A percentile compares a stretch with the other conserved stretches of the same genome.
Evolutionary conservation across 768 basidiomycete genomes (phyloP).

Genomic region (Boletus patriciae): DNA sequence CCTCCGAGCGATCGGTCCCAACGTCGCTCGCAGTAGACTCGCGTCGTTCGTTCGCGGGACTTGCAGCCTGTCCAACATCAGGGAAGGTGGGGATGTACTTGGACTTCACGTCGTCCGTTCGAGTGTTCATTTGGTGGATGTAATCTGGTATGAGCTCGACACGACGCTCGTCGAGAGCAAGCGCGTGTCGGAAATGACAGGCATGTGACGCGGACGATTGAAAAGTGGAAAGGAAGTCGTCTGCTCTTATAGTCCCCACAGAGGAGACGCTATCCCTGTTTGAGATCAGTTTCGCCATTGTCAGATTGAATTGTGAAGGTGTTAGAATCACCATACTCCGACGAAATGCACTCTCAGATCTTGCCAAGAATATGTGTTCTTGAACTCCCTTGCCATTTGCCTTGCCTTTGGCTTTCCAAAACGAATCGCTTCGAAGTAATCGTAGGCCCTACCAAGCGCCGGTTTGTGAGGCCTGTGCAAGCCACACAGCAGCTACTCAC

Average conservation of each 20-base stretch:
- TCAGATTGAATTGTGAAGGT: too few relatives aligned
- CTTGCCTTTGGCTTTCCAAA: slow-evolving; percentile 4
- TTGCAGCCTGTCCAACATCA: background rate
- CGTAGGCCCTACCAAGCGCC: slow-evolving; percentile 2
- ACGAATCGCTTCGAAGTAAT: slow-evolving; percentile 1
- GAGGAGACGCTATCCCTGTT: slow-evolving; percentile 11
- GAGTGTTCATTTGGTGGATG: slow-evolving; percentile 21
- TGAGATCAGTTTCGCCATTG: background rate
- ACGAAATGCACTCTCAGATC: background rate
- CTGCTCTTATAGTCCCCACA: background rate
- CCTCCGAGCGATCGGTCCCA: background rate
- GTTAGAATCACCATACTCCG: background rate
- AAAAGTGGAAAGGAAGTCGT: background rate
- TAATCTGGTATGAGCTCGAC: slow-evolving; percentile 8
- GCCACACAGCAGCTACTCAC: slow-evolving; percentile 6
- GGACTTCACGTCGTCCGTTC: slow-evolving; percentile 11
- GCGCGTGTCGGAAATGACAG: slow-evolving; percentile 7
- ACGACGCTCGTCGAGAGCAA: slow-evolving; percentile 7
- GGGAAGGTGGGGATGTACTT: background rate
- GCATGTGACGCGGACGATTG: background rate
- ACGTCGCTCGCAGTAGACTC: background rate
- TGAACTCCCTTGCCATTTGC: slow-evolving; percentile 31
- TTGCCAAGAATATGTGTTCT: slow-evolving; percentile 35
- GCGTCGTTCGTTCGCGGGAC: background rate
- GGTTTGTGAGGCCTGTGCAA: background rate